A percentile compares a stretch with the other conserved stretches of the same genome.
phyloP scores from a whole-genome alignment of 192 early-diverging fungal species.

The Radiomyces spectabilis region DNA sequence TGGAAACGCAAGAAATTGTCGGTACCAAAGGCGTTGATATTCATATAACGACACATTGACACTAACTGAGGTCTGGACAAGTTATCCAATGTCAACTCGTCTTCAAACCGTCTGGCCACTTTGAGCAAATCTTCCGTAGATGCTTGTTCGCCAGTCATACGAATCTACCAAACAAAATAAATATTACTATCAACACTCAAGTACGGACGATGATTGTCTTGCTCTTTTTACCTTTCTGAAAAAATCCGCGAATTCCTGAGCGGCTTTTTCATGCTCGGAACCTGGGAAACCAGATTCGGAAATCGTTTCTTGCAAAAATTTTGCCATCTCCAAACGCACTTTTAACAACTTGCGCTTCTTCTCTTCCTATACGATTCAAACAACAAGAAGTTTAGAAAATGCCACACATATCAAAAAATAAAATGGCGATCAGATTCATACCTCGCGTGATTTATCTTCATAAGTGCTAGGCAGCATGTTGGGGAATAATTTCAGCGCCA shows the following conservation, averaged over 20 bases:
- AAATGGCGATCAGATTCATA: slow-evolving; percentile 23
- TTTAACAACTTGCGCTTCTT: slow-evolving; percentile 89
- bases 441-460: slow-evolving; percentile 81
- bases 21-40: slow-evolving; percentile 94
- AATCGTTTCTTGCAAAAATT: slow-evolving; percentile 93
- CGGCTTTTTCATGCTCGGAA: slow-evolving; percentile 41
- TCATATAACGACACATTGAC: slow-evolving; percentile 93
- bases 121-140: slow-evolving; percentile 76
- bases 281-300: slow-evolving; percentile 67
- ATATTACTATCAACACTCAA: not conserved
- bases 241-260: slow-evolving; percentile 66
- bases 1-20: slow-evolving; percentile 92
- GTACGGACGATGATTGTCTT: not conserved
- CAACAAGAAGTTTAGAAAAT: not conserved
- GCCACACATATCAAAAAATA: not conserved
- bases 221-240: slow-evolving; percentile 57
- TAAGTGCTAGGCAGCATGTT: slow-evolving; percentile 96
- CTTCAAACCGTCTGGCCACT: slow-evolving; percentile 85
- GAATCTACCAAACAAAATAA: slow-evolving; percentile 44
- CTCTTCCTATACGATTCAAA: slow-evolving; percentile 63
- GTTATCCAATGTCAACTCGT: slow-evolving; percentile 90
- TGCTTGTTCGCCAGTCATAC: slow-evolving; percentile 73
- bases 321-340: slow-evolving; percentile 90
- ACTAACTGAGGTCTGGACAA: slow-evolving; percentile 92
- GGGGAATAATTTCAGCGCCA: slow-evolving; percentile 89